Percentiles rank a stretch among this genome's conserved stretches.
phyloP scores from a whole-genome alignment of 2,329 filamentous ascomycete species.

The Elsinoe batatas region DNA sequence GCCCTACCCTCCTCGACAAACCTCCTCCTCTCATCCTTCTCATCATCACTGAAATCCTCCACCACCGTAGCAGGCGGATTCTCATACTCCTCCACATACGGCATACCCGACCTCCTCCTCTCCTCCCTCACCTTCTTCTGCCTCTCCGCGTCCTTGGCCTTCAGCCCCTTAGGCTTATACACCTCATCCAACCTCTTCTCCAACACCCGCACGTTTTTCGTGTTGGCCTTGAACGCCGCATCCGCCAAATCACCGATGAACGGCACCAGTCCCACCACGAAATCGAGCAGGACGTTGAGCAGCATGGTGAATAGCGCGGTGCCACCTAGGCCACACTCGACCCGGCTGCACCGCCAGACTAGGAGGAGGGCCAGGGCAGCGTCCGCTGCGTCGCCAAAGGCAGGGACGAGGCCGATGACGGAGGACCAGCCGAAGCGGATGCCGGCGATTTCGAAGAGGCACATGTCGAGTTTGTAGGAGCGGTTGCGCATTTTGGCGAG shows the following conservation, averaged over 20 bases:
- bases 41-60: conserved; percentile 35
- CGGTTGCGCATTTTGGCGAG: conserved; percentile 77
- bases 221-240: conserved; percentile 64
- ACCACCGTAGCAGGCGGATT: conserved; percentile 38
- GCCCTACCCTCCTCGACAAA: conserved; percentile 11
- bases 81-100: conserved; percentile 23
- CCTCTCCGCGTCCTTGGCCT: conserved; percentile 22
- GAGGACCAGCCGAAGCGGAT: conserved; percentile 83
- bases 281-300: conserved; percentile 67
- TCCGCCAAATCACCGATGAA: conserved; percentile 68
- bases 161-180: conserved; percentile 41
- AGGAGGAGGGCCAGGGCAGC: conserved; percentile 65
- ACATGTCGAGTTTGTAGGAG: conserved; percentile 78
- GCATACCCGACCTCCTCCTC: conserved; percentile 24
- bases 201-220: conserved; percentile 60
- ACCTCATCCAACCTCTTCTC: conserved; percentile 59
- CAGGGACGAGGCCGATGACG: conserved; percentile 74
- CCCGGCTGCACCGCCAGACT: conserved; percentile 57
- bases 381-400: conserved; percentile 68
- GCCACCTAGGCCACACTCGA: conserved; percentile 65
- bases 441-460: conserved; percentile 70
- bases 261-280: conserved; percentile 62
- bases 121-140: conserved; percentile 22
- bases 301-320: conserved; percentile 61
- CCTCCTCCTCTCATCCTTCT: conserved; percentile 22